Evolutionary conservation across 805 yeast genomes (phyloP).

Genomic region (Candida berthetii): DNA sequence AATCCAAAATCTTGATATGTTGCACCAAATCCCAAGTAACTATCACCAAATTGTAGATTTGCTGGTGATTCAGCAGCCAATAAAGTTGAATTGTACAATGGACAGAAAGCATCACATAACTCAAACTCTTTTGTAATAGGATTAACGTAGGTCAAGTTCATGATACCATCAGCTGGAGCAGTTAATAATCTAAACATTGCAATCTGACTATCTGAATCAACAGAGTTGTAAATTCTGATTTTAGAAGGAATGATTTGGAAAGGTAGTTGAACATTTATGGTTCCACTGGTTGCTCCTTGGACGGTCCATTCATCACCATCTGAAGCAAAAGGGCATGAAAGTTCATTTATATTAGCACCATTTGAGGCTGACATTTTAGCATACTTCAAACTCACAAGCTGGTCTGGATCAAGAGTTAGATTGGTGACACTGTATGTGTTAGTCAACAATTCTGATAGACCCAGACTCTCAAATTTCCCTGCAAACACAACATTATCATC

Average conservation of each 20-base stretch:
- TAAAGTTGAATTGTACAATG: constrained; percentile 41
- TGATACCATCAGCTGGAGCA: constrained; percentile 76
- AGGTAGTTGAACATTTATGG: constrained; percentile 60
- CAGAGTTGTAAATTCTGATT: constrained; percentile 63
- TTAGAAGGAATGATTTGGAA: constrained; percentile 58
- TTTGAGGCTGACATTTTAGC: constrained; percentile 46
- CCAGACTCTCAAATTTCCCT: constrained; percentile 57
- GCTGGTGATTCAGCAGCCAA: too few relatives aligned
- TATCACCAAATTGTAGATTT: constrained; percentile 21
- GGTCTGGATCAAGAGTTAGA: constrained; percentile 45
- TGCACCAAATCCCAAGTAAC: constrained; percentile 28
- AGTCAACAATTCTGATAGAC: constrained; percentile 17
- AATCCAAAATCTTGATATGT: constrained; percentile 80
- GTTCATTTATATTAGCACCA: constrained; percentile 19
- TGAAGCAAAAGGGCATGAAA: constrained; percentile 45
- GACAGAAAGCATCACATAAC: constrained; percentile 88
- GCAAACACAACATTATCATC: constrained; percentile 64
- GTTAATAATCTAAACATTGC: constrained; percentile 69
- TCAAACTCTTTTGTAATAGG: constrained; percentile 52
- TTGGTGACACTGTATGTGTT: constrained; percentile 32
- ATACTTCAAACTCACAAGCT: constrained; percentile 50
- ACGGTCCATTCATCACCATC: constrained; percentile 47
- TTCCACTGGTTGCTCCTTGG: constrained; percentile 43
- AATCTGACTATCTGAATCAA: constrained; percentile 35
- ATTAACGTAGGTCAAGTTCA: constrained; percentile 85